Evolutionary conservation across 345 rosid genomes (phyloP).

Genomic region (Lumnitzera littorea): DNA sequence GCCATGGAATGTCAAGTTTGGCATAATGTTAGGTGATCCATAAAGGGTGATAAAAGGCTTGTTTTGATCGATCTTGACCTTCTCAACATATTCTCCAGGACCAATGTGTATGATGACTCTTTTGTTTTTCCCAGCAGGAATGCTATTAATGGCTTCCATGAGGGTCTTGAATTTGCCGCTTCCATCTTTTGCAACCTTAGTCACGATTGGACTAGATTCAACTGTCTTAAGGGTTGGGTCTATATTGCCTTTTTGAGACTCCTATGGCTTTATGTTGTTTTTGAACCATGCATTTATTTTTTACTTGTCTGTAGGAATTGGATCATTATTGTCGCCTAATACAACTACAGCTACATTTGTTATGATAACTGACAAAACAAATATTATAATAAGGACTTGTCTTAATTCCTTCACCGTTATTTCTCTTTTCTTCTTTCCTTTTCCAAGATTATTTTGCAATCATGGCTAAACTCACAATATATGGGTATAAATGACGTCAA

Average conservation of each 20-base stretch:
- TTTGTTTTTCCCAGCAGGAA: slow-evolving; percentile 32
- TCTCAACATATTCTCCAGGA: slow-evolving; percentile 10
- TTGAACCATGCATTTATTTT: slow-evolving; percentile 32
- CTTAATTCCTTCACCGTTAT: no score
- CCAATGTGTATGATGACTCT: slow-evolving; percentile 50
- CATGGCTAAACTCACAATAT: no score
- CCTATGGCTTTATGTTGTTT: slow-evolving; percentile 22
- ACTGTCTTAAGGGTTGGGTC: slow-evolving; percentile 41
- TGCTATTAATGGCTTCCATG: slow-evolving; percentile 39
- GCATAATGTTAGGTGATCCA: slow-evolving; percentile 31
- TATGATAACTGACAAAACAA: no score
- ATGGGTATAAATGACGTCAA: no score
- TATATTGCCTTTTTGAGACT: slow-evolving; percentile 25
- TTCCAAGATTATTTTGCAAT: no score
- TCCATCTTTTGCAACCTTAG: slow-evolving; percentile 22
- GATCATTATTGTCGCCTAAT: slow-evolving; percentile 11
- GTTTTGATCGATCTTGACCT: slow-evolving; percentile 23
- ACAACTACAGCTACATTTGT: no score
- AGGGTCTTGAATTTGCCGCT: slow-evolving; percentile 38
- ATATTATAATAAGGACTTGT: no score
- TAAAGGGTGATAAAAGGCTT: slow-evolving; percentile 46
- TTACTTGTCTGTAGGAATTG: slow-evolving; percentile 29
- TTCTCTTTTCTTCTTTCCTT: no score
- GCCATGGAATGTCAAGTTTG: slow-evolving; percentile 7
- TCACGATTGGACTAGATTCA: slow-evolving; percentile 22